Base-by-base conservation (phyloP, 371 early-diverging fungal genomes). In the Nematocida sp. region DNA sequence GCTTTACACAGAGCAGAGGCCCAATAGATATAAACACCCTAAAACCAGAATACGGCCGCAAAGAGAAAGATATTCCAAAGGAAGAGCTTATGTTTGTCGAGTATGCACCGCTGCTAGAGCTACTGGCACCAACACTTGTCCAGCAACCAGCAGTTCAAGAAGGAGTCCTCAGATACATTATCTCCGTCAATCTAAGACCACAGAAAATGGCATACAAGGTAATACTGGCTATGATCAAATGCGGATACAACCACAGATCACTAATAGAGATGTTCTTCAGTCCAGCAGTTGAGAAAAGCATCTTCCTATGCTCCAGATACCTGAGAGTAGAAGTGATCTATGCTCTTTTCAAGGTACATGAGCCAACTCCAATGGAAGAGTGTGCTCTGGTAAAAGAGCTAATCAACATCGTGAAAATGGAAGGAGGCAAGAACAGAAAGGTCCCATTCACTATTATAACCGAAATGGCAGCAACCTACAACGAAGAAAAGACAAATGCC, bases 191-290 rank as follows among this genome's bases (percentile, higher is more conserved):
- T 35, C 27, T 66, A 47, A 21, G 67, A 5, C 31, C 67, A 32
- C 67, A 66, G 48, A 66, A 66, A 41, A 66, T 66, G 67, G 67
- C 37, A 34, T 66, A 66, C 38, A 66, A 66, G 40, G 67, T 66
- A 45, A 21, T 49, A 9, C 54, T 58, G 11, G 54, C 27, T 11
- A 55, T 66, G 2, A 32, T 66, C 19, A 31, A 53, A 11, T 3
- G 31, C 21, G 67, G 67, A 37, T 66, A 63, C 48, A 17, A 15
- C 29, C 41, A 55, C 0, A 40, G 1, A 0, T 35, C 67, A 2
- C 58, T 66, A 13, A 13, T 65, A 1, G 67, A 66, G 21, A 57
- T 66, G 58, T 66, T 66, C 25, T n/a, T 66, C n/a, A 38, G 31
- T 43, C 67, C 65, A 17, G 17, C 23, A 23, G 43, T 41, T 5